Evolutionary conservation across 345 rosid genomes (phyloP).

Genomic region (Reutealis trisperma): DNA sequence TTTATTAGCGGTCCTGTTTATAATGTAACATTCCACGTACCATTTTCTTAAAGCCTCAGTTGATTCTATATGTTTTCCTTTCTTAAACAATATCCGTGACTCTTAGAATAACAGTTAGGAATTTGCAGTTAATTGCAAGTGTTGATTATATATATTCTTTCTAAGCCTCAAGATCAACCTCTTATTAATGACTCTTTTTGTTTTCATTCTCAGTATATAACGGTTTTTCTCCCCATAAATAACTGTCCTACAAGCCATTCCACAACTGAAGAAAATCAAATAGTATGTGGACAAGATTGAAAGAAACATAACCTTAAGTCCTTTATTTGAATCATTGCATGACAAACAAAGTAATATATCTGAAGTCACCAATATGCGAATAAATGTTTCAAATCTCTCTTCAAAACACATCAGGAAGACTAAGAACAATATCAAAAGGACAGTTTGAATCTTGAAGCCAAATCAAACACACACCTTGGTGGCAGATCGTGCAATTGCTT

Average conservation of each 20-base stretch:
- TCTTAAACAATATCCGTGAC: not conserved
- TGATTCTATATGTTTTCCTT: not conserved
- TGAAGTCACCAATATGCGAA: not conserved
- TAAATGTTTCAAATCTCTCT: not conserved
- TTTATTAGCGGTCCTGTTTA: not conserved
- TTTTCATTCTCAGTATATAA: not conserved
- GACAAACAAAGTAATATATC: not conserved
- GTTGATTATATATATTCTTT: not conserved
- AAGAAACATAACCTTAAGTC: not conserved
- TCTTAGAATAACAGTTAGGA: not conserved
- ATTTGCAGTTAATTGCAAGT: not conserved
- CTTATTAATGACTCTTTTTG: too few relatives aligned
- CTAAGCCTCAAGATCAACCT: not conserved
- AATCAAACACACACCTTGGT: constrained; percentile 73
- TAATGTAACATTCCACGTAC: not conserved
- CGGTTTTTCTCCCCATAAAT: not conserved
- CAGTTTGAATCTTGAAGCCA: not conserved
- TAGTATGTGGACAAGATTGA: not conserved
- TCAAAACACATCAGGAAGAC: too few relatives aligned
- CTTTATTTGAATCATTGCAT: not conserved
- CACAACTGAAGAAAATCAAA: not conserved
- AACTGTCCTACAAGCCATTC: not conserved
- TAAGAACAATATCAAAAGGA: not conserved
- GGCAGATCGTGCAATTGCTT: constrained; percentile 96
- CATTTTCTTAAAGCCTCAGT: not conserved